Conservation (phyloP, 2,329 filamentous ascomycete species). For the Ceratocystis eucalypticola region DNA sequence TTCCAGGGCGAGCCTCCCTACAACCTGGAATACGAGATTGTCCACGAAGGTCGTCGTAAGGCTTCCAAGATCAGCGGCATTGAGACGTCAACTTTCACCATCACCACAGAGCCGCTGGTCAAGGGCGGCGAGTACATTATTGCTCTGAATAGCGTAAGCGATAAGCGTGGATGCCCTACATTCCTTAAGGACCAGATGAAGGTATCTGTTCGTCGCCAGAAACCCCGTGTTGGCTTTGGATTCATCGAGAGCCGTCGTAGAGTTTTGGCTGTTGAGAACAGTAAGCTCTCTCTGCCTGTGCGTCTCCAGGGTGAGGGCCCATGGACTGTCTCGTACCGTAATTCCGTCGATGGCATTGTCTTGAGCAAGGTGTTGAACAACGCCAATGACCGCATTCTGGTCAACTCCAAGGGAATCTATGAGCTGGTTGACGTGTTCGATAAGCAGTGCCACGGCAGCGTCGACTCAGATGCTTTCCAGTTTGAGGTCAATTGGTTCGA, state of each 20-base stretch:
- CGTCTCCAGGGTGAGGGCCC: conserved; percentile 74
- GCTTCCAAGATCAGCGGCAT: conserved; percentile 54
- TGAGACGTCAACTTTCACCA: conserved; percentile 47
- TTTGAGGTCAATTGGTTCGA: conserved; percentile 81
- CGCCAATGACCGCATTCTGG: conserved; percentile 55
- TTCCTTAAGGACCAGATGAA: conserved; percentile 73
- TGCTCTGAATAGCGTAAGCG: conserved; percentile 72
- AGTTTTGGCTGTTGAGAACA: conserved; percentile 64
- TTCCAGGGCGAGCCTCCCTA: conserved; percentile 78
- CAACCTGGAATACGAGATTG: conserved; percentile 78
- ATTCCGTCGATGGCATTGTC: conserved; percentile 31
- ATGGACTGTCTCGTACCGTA: conserved; percentile 68
- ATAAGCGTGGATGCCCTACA: conserved; percentile 74
- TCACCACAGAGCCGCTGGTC: conserved; percentile 59
- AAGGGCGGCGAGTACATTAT: conserved; percentile 85
- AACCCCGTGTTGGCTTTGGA: conserved; percentile 76
- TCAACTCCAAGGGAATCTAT: conserved; percentile 59
- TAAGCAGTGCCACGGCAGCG: conserved; percentile 63
- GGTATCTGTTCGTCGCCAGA: conserved; percentile 76
- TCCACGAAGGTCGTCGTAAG: conserved; percentile 75
- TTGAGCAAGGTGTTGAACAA: conserved; percentile 37
- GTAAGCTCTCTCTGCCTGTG: conserved; percentile 60
- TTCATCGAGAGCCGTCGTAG: conserved; percentile 66
- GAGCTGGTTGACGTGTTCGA: conserved; percentile 68
- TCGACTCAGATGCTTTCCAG: conserved; percentile 57